These are phyloP conservation scores for Crithidia fasciculata DNA, from an alignment of 208 protist species.

Conservation along the genomic window DNA sequence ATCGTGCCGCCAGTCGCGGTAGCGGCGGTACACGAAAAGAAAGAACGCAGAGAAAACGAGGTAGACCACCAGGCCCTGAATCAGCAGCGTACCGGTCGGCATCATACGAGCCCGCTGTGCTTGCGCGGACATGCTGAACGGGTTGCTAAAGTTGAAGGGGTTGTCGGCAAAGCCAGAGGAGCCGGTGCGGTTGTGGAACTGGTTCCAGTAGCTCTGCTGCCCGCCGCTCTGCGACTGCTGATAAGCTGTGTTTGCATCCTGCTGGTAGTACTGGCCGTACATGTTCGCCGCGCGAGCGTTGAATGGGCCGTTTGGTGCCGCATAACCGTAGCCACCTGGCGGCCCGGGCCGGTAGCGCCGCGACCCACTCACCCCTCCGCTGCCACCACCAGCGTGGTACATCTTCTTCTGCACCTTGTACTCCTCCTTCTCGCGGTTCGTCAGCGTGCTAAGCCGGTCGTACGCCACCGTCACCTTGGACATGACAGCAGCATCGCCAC, in stretches of 20 bases:
- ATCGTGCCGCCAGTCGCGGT: slow-evolving; percentile 75
- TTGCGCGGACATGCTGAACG: slow-evolving; percentile 59
- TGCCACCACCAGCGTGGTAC: slow-evolving; percentile 38
- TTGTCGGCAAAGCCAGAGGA: slow-evolving; percentile 48
- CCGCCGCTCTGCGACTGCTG: slow-evolving; percentile 32
- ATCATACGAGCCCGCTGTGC: slow-evolving; percentile 54
- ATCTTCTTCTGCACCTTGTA: slow-evolving; percentile 50
- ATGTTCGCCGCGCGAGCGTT: slow-evolving; percentile 16
- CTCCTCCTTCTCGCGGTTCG: slow-evolving; percentile 64
- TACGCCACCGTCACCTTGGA: slow-evolving; percentile 82
- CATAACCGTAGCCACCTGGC: slow-evolving; percentile 24
- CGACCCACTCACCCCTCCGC: slow-evolving; percentile 12
- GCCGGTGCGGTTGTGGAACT: slow-evolving; percentile 31
- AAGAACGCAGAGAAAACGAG: slow-evolving; percentile 62
- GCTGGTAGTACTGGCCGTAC: slow-evolving; percentile 44
- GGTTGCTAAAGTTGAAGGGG: slow-evolving; percentile 57
- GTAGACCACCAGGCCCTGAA: slow-evolving; percentile 72
- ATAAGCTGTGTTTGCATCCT: slow-evolving; percentile 45
- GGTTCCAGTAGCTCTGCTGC: slow-evolving; percentile 56
- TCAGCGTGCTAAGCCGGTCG: slow-evolving; percentile 58
- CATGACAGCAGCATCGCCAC: slow-evolving; percentile 75
- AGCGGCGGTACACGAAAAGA: slow-evolving; percentile 63
- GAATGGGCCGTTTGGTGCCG: slow-evolving; percentile 26
- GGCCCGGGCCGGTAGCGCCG: slow-evolving; percentile 26
- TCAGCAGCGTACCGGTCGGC: slow-evolving; percentile 48